Evolutionary conservation across 495 filamentous ascomycete genomes (phyloP).

Genomic region (Pseudoneurospora amorphoporcata): DNA sequence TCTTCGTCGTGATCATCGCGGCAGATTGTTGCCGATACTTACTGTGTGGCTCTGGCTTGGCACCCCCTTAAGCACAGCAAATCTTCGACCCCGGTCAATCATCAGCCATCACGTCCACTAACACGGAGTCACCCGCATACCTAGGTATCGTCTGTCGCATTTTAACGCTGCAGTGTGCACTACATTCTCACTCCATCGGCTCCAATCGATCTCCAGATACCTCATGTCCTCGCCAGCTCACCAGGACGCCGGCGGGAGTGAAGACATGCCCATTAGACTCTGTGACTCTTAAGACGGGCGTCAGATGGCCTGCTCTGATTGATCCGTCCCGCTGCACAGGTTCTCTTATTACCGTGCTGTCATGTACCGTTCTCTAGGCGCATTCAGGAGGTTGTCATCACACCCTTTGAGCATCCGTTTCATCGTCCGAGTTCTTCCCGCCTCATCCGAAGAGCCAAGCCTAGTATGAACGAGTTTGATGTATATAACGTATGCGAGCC

Average conservation of each 20-base stretch:
- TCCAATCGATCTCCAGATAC: neutral
- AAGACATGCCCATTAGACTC: neutral
- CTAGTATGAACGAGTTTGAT: neutral
- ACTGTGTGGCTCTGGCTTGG: neutral
- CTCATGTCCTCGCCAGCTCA: neutral
- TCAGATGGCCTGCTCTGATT: neutral
- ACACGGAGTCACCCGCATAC: neutral
- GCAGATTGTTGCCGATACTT: neutral
- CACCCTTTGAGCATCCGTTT: neutral
- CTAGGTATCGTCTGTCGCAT: neutral
- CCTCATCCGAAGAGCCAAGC: neutral
- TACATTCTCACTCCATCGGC: neutral
- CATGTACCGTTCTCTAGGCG: neutral
- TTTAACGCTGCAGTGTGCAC: neutral
- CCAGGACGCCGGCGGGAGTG: neutral
- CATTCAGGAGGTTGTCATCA: neutral
- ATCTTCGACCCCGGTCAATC: neutral
- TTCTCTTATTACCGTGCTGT: neutral
- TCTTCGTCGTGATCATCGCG: neutral
- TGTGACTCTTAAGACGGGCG: neutral
- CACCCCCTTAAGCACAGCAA: neutral
- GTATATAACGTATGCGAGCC: slow-evolving; percentile 1
- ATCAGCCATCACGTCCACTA: neutral
- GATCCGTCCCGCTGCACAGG: neutral
- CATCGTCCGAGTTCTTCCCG: neutral